phyloP scores from a whole-genome alignment of 441 rosid genomes.

The Bocquillonia castaneifolia region DNA sequence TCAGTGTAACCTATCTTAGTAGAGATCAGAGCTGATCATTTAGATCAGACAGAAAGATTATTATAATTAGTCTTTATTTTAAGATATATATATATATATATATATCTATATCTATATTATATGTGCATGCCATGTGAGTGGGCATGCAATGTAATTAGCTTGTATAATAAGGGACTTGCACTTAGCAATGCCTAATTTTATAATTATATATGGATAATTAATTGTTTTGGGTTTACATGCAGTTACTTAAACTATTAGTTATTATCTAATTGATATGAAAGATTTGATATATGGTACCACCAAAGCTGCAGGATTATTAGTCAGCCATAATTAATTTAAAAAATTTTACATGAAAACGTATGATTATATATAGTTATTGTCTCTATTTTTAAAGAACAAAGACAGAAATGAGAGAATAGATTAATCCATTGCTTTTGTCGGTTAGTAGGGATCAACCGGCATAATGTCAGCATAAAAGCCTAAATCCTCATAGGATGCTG shows the following conservation, averaged over 20 bases:
- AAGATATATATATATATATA: slow-evolving; percentile 10
- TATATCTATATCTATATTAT: background rate
- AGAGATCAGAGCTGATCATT: slow-evolving; percentile 28
- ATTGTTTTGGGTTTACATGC: background rate
- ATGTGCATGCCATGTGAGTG: slow-evolving; percentile 18
- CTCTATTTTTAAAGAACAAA: background rate
- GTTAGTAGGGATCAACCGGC: slow-evolving; percentile 38
- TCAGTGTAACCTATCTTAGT: slow-evolving; percentile 3
- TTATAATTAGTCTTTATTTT: slow-evolving; percentile 14
- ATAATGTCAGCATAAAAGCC: slow-evolving; percentile 30
- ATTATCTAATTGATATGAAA: background rate
- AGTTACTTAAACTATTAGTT: background rate
- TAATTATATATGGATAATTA: background rate
- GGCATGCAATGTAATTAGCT: slow-evolving; percentile 29
- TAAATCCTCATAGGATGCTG: slow-evolving; percentile 20
- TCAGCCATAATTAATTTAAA: background rate
- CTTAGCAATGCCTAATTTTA: slow-evolving; percentile 27
- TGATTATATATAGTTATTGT: background rate
- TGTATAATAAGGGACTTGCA: slow-evolving; percentile 36
- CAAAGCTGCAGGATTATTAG: background rate
- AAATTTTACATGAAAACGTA: background rate
- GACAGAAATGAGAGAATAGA: slow-evolving; percentile 7
- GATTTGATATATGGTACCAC: background rate
- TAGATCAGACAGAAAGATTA: slow-evolving; percentile 26
- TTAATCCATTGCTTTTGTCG: slow-evolving; percentile 28